These are phyloP conservation scores for Hymenoscyphus infarciens DNA, from an alignment of 2,329 filamentous ascomycete genomes.

Conservation along the genomic window DNA sequence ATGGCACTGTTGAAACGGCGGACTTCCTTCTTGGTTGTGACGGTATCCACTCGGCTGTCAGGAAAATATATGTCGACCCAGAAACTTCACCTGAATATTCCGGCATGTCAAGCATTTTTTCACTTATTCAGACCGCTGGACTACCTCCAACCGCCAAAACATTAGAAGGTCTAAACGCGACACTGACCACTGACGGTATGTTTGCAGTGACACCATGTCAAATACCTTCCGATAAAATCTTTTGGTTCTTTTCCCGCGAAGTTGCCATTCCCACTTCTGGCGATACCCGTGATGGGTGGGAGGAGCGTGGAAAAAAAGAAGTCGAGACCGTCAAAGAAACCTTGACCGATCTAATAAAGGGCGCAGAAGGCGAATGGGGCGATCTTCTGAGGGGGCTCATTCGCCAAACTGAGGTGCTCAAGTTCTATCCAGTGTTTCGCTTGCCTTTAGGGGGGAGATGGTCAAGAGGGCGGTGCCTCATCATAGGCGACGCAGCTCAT, in stretches of 20 bases:
- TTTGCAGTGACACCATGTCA: slow-evolving; percentile 9
- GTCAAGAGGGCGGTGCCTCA: slow-evolving; percentile 13
- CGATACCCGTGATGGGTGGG: slow-evolving; percentile 18
- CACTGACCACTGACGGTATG: too few relatives aligned
- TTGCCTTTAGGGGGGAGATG: slow-evolving; percentile 17
- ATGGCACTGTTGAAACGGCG: slow-evolving; percentile 21
- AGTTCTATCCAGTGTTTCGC: slow-evolving; percentile 21
- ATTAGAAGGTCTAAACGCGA: too few relatives aligned
- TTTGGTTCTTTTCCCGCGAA: slow-evolving; percentile 16
- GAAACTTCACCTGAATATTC: slow-evolving; percentile 14
- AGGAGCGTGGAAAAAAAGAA: slow-evolving; percentile 16
- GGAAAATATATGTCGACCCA: slow-evolving; percentile 24
- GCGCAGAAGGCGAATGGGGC: slow-evolving; percentile 14
- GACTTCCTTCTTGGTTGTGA: slow-evolving; percentile 36
- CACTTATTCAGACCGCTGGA: slow-evolving; percentile 7
- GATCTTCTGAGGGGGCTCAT: slow-evolving; percentile 9
- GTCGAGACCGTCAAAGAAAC: slow-evolving; percentile 20
- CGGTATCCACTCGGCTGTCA: slow-evolving; percentile 35
- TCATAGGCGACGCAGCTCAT: slow-evolving; percentile 26
- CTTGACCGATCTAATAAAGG: slow-evolving; percentile 11
- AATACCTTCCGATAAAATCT: slow-evolving; percentile 13
- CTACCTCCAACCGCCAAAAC: background rate
- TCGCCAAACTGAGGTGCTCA: slow-evolving; percentile 7
- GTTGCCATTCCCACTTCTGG: slow-evolving; percentile 11
- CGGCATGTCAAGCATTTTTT: slow-evolving; percentile 13